phyloP scores from a whole-genome alignment of 2,329 filamentous ascomycete species.

The Aspergillus pseudotamarii region DNA sequence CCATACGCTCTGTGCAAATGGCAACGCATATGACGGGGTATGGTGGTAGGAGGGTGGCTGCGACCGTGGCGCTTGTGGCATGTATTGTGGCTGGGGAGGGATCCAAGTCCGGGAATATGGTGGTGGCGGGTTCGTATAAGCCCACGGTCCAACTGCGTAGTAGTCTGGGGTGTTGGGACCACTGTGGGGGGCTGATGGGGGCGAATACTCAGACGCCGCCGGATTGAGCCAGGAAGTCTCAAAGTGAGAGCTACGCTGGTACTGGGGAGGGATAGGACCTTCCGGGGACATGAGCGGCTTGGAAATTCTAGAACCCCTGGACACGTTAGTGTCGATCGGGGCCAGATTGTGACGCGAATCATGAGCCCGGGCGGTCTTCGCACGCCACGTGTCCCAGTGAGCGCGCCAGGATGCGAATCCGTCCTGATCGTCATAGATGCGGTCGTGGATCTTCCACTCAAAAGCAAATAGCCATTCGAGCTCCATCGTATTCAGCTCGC shows the following conservation, averaged over 20 bases:
- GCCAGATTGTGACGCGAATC: conserved; percentile 56
- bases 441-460: conserved; percentile 82
- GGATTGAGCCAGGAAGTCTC: conserved; percentile 57
- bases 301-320: conserved; percentile 53
- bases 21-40: conserved; percentile 50
- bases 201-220: conserved; percentile 53
- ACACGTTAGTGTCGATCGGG: conserved; percentile 67
- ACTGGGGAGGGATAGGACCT: conserved; percentile 53
- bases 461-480: conserved; percentile 84
- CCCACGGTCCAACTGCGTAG: conserved; percentile 47
- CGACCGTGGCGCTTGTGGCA: conserved; percentile 43
- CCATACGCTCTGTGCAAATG: conserved; percentile 52
- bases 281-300: conserved; percentile 54
- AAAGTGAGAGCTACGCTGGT: conserved; percentile 48
- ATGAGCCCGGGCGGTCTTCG: conserved; percentile 51
- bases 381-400: conserved; percentile 68
- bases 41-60: conserved; percentile 52
- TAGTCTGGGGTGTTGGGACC: conserved; percentile 52
- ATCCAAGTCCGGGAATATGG: conserved; percentile 46
- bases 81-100: conserved; percentile 38
- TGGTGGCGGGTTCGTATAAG: conserved; percentile 45
- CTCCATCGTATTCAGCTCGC: conserved; percentile 83
- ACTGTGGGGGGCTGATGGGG: conserved; percentile 53
- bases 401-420: conserved; percentile 68
- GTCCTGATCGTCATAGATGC: conserved; percentile 72